A percentile compares a stretch with the other conserved stretches of the same genome.
Conservation (phyloP, 2,329 filamentous ascomycete genomes). For the Cyphellophora europaea region DNA sequence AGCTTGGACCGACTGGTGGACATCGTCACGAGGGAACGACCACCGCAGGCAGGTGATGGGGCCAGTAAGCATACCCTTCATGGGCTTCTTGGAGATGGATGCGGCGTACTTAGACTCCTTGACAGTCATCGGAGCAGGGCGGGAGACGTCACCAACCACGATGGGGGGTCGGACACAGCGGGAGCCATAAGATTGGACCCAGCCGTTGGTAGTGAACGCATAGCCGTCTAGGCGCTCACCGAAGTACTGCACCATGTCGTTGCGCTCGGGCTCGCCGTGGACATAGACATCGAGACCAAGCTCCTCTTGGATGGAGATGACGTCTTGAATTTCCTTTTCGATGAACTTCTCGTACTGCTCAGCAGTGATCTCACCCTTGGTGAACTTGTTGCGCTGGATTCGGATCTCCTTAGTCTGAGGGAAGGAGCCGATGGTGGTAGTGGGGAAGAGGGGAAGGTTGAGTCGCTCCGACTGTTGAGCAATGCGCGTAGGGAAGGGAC, state of each 20-base stretch:
- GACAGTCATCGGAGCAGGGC: conserved; percentile 94
- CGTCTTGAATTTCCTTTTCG: conserved; percentile 93
- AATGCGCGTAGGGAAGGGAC: conserved; percentile 76
- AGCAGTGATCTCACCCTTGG: conserved; percentile 92
- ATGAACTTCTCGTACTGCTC: conserved; percentile 98
- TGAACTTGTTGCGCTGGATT: conserved; percentile 93
- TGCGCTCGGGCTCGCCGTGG: conserved; percentile 98
- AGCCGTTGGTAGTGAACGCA: conserved; percentile 97
- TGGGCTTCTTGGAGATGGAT: conserved; percentile 92
- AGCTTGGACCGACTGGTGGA: conserved; percentile 98
- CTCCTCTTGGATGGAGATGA: conserved; percentile 95
- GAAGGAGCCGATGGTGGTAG: conserved; percentile 98
- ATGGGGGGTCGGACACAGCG: conserved; percentile 97
- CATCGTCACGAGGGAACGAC: conserved; percentile 99
- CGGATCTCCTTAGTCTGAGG: conserved; percentile 99
- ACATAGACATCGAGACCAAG: conserved; percentile 95
- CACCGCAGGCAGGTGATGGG: conserved; percentile 98
- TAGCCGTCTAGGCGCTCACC: conserved; percentile 95
- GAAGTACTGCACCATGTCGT: conserved; percentile 99
- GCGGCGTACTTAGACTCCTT: conserved; percentile 99
- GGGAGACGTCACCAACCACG: conserved; percentile 96
- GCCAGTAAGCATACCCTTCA: conserved; percentile 99
- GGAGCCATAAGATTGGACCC: conserved; percentile 97
- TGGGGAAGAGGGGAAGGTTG: conserved; percentile 92
- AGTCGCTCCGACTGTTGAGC: conserved; percentile 84